These are phyloP conservation scores for Medicago truncatula DNA, from an alignment of 306 rosid species.

Conservation along the genomic window DNA sequence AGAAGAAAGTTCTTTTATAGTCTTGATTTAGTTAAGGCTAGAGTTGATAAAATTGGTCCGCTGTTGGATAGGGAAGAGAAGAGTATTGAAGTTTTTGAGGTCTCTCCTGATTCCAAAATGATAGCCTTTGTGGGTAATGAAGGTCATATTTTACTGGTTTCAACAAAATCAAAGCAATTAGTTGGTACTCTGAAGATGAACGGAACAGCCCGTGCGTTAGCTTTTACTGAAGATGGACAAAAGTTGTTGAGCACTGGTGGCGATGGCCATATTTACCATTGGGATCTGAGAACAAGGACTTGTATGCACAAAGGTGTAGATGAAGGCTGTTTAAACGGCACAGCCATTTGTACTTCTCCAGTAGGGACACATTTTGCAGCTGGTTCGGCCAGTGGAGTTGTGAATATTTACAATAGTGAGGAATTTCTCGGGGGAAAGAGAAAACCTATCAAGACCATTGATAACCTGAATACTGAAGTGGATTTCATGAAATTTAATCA, in stretches of 20 bases:
- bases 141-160: conserved; percentile 89
- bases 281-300: conserved; percentile 87
- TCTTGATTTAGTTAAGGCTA: conserved; percentile 82
- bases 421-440: conserved; percentile 50
- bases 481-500: conserved; percentile 46
- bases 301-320: conserved; percentile 65
- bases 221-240: conserved; percentile 76
- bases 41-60: conserved; percentile 81
- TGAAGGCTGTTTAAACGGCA: conserved; percentile 44
- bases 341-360: conserved; percentile 43
- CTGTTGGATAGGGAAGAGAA: conserved; percentile 93
- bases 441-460: conserved; percentile 41
- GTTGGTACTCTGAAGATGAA: conserved; percentile 91
- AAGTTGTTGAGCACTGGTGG: conserved; percentile 82
- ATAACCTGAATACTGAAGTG: conserved; percentile 37
- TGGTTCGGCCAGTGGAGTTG: conserved; percentile 45
- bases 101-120: conserved; percentile 82
- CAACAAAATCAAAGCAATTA: conserved; percentile 82
- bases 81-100: conserved; percentile 89
- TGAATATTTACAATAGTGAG: conserved; percentile 47
- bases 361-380: conserved; percentile 47
- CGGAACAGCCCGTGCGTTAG: conserved; percentile 80
- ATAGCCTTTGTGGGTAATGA: conserved; percentile 90
- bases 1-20: conserved; percentile 82
- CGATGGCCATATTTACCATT: conserved; percentile 90